Base-by-base conservation (phyloP, 176 grass and related monocot genomes). In the Bolboschoenus planiculmis region DNA sequence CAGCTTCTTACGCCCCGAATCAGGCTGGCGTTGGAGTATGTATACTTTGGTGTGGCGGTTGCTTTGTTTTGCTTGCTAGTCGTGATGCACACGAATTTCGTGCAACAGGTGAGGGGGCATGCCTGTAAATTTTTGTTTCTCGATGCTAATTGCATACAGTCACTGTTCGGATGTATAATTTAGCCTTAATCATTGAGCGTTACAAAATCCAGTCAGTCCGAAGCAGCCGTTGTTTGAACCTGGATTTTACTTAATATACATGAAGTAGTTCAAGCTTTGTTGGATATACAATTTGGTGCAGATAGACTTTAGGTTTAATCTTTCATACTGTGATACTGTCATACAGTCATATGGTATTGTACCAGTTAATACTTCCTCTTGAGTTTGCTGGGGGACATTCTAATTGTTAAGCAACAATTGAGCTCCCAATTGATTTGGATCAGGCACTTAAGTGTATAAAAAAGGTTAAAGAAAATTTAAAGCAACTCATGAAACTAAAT, bases 1-100 rank as follows among this genome's bases (percentile, higher is more conserved):
- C 96, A 99, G 87, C 92, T 99, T 66, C 93, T 99, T 57, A 95
- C 91, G 76, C 96, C 91, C 14, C 88, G 90, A 90, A 99, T 95
- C 82, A 93, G 96, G 60, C 89, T 99, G 80, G 87, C 87, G 79
- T 82, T 99, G 62, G 96, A 99, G 92, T 91, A 95, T 87, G 75
- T 88, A 47, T 95, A 93, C 89, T 90, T 95, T 78, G 88, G 86
- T 29, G 87, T 94, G 24, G 92, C 92, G 27, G 84, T 95, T 87
- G 86, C 91, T 62, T 87, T 99, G 87, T 99, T 99, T 84, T 91
- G 84, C 82, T 91, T 99, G 44, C 90, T 99, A 46, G 87, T 99
- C 36, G 96, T 95, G 86, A 99, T 99, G 92, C 96, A 99, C 89
- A 90, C 87, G 66, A 95, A 99, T 89, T 99, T 99, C 89, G 96